Evolutionary conservation across 768 basidiomycete species (phyloP), one percentile per base, ranked within the genome.

Genomic region (Hebeloma cylindrosporum): DNA sequence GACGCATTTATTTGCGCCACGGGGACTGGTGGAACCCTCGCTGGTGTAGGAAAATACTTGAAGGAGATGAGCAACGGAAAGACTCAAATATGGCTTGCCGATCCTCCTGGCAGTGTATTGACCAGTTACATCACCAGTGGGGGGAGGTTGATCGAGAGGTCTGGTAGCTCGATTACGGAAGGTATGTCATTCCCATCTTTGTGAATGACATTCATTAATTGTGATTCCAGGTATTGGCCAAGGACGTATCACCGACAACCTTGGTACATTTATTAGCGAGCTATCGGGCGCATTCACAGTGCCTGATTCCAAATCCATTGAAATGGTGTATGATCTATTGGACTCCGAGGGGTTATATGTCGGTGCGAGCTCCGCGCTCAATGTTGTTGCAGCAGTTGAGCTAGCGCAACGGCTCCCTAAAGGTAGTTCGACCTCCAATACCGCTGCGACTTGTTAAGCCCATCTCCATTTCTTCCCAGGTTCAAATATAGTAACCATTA

Each of bases 1-100:
- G 87, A 96, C 58, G 96, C 75, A n/a, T 99, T 99, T 69, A 78
- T 91, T 43, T 97, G 94, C 60, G 69, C 92, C 16, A 97, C 96
- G 0, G 96, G 96, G 0, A 99, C 96, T 0, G 96, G 95, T 4
- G 96, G 96, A 0, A 97, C 95, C 0, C 71, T 99, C 13, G 94
- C 95, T 5, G 96, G 96, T 25, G 80, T 80, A 2, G 91, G 93
- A 7, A 81, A 79, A 56, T 89, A 77, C 59, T 62, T 99, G 62
- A 88, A 86, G 65, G 92, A 96, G 69, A 82, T 79, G 69, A 89
- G 84, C 51, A 60, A 53, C 0, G 88, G 86, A 6, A 85, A 80
- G 62, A 80, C 85, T 7, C 88, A 98, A 67, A 75, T 89, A 41
- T 98, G 90, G 90, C 70, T 99, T 23, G 96, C 96, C 10, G 96